Percentiles rank a stretch among this genome's conserved stretches.
Evolutionary conservation across 2,329 filamentous ascomycete species (phyloP).

Genomic region (Atkinsonella hypoxylon): DNA sequence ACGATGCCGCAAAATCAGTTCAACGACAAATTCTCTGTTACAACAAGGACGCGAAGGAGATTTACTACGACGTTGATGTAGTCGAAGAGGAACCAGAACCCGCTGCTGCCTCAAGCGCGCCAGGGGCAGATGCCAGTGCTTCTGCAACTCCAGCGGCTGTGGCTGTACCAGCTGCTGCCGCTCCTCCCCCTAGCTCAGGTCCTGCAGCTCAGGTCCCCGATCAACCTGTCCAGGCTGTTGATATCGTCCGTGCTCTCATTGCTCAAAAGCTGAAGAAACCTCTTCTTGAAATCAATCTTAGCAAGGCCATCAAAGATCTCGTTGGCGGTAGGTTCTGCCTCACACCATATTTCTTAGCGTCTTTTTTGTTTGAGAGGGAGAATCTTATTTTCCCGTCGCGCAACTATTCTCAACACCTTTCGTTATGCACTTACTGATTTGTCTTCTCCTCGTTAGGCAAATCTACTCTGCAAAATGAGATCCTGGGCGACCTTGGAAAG

Average conservation of each 20-base stretch:
- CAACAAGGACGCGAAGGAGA: slow-evolving; percentile 98
- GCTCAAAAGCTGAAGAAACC: slow-evolving; percentile 98
- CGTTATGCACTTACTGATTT: slow-evolving; percentile 5
- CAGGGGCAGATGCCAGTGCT: slow-evolving; percentile 40
- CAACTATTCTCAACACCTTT: not conserved
- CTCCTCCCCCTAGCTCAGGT: slow-evolving; percentile 61
- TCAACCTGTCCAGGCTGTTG: slow-evolving; percentile 74
- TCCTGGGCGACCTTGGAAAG: slow-evolving; percentile 92
- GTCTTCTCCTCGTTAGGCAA: slow-evolving; percentile 52
- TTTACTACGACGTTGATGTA: slow-evolving; percentile 97
- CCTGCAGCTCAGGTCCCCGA: slow-evolving; percentile 81
- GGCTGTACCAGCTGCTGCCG: slow-evolving; percentile 40
- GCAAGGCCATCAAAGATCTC: slow-evolving; percentile 96
- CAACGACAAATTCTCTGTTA: slow-evolving; percentile 98
- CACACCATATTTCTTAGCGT: not conserved
- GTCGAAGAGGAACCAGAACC: slow-evolving; percentile 78
- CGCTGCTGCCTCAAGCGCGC: slow-evolving; percentile 33
- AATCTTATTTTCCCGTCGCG: not conserved
- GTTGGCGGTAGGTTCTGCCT: slow-evolving; percentile 67
- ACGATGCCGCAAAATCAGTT: slow-evolving; percentile 91
- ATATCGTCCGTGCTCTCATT: slow-evolving; percentile 79
- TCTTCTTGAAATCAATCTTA: slow-evolving; percentile 74
- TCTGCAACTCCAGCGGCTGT: slow-evolving; percentile 42
- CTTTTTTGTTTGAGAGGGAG: too few species aligned
- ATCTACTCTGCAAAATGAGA: slow-evolving; percentile 97